Conservation (phyloP, 2,329 filamentous ascomycete genomes). For the Claviceps pusilla region DNA sequence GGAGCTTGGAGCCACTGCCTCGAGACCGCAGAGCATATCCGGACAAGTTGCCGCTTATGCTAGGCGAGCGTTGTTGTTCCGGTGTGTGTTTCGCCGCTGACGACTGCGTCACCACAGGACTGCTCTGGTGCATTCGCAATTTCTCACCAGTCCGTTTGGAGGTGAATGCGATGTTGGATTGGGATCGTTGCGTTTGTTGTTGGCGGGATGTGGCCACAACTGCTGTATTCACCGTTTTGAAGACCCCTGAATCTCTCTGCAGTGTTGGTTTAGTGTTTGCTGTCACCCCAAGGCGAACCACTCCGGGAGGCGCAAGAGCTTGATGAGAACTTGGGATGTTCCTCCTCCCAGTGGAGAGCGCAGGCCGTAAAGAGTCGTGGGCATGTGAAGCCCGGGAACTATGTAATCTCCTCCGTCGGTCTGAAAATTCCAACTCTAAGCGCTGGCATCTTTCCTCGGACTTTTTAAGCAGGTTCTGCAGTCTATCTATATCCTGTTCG, state of each 20-base stretch:
- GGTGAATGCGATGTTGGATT: not conserved
- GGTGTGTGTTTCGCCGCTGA: not conserved
- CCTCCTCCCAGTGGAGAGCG: not conserved
- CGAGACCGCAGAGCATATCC: slow-evolving; percentile 19
- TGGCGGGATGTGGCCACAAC: not conserved
- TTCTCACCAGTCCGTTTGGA: not conserved
- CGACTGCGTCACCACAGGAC: not conserved
- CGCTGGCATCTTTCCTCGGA: slow-evolving; percentile 18
- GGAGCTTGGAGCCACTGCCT: slow-evolving; percentile 24
- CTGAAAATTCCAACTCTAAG: slow-evolving; percentile 15
- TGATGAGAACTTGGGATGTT: not conserved
- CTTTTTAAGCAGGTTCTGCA: slow-evolving; percentile 22
- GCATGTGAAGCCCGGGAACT: slow-evolving; percentile 3
- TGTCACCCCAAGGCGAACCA: not conserved
- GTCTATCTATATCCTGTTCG: slow-evolving; percentile 16
- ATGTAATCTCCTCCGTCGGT: slow-evolving; percentile 9
- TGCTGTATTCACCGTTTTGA: not conserved
- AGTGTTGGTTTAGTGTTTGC: not conserved
- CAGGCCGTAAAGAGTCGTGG: slow-evolving; percentile 2
- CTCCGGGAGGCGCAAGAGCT: not conserved
- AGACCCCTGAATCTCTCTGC: not conserved
- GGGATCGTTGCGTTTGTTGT: not conserved
- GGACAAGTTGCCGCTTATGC: slow-evolving; percentile 11
- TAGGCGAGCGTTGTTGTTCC: slow-evolving; percentile 12
- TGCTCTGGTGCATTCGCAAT: not conserved